Conservation (phyloP, 495 filamentous ascomycete genomes). For the Lepidopterella palustris region DNA sequence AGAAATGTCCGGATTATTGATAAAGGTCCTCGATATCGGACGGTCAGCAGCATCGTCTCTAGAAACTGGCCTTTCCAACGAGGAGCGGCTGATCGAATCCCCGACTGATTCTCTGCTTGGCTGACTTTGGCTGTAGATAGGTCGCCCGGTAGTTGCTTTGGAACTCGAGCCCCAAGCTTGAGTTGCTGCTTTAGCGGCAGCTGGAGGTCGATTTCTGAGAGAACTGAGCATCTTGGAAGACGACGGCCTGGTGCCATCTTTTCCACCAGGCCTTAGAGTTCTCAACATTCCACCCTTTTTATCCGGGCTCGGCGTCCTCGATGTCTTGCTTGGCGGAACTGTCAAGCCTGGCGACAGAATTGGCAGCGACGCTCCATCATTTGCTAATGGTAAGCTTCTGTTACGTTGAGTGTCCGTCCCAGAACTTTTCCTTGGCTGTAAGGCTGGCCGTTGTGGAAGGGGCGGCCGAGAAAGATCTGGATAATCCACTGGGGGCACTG, state of each 20-base stretch:
- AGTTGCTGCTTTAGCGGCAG: conserved; percentile 79
- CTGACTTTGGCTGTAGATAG: conserved; percentile 3
- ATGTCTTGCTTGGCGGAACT: conserved; percentile 43
- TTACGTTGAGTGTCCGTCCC: conserved; percentile 31
- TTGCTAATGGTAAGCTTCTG: background rate
- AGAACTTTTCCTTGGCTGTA: conserved; percentile 47
- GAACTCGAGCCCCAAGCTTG: conserved; percentile 59
- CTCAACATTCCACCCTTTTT: conserved; percentile 73
- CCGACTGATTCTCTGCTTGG: conserved; percentile 5
- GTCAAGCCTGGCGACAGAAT: conserved; percentile 26
- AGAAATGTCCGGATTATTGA: conserved; percentile 2
- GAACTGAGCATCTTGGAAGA: conserved; percentile 34
- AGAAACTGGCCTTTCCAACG: conserved; percentile 13
- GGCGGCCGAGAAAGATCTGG: conserved; percentile 67
- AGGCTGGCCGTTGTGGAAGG: conserved; percentile 53
- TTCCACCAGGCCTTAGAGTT: conserved; percentile 62
- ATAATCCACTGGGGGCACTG: conserved; percentile 71
- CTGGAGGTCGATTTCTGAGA: conserved; percentile 33
- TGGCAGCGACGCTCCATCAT: conserved; percentile 21
- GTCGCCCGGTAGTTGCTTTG: background rate
- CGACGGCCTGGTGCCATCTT: conserved; percentile 51
- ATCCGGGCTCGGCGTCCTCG: conserved; percentile 73
- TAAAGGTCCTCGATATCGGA: background rate
- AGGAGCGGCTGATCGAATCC: conserved; percentile 6
- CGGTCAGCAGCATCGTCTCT: conserved; percentile 6